phyloP scores from a whole-genome alignment of 257 asterid species.

The Fraxinus excelsior region DNA sequence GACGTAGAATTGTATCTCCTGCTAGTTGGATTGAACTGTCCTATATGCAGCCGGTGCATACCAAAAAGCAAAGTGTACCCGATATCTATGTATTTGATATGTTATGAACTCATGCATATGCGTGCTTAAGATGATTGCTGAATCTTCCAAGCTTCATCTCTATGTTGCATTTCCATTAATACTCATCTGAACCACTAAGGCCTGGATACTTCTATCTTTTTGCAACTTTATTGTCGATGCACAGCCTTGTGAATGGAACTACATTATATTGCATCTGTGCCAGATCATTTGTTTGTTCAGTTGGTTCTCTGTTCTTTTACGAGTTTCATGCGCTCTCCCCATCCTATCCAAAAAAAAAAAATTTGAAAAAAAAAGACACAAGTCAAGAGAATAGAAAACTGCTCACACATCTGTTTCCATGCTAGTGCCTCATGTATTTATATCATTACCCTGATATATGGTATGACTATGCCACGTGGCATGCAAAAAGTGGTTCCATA shows the following conservation, averaged over 20 bases:
- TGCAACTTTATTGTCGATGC: constrained; percentile 7
- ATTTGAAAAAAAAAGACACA: not conserved
- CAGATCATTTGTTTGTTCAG: not conserved
- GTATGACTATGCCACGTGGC: constrained; percentile 98
- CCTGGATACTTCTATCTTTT: not conserved
- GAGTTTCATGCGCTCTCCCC: not conserved
- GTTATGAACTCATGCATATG: not conserved
- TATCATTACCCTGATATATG: constrained; percentile 98
- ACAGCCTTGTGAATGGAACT: not conserved
- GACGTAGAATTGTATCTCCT: not conserved
- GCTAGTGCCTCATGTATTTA: constrained; percentile 93
- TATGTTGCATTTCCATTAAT: not conserved
- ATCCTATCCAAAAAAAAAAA: not conserved
- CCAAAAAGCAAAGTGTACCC: not conserved
- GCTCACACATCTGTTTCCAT: constrained; percentile 37
- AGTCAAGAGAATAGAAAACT: constrained; percentile 11
- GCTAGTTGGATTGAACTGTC: not conserved
- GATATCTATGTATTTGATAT: not conserved
- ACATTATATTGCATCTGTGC: constrained; percentile 9
- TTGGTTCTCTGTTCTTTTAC: constrained; percentile 13
- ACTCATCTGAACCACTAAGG: not conserved
- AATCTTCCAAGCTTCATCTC: constrained; percentile 8
- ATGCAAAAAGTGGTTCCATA: constrained; percentile 78
- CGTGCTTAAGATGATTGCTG: not conserved
- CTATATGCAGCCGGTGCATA: not conserved